phyloP scores from a whole-genome alignment of 371 early-diverging fungal genomes.

The Mortierella sp. region DNA sequence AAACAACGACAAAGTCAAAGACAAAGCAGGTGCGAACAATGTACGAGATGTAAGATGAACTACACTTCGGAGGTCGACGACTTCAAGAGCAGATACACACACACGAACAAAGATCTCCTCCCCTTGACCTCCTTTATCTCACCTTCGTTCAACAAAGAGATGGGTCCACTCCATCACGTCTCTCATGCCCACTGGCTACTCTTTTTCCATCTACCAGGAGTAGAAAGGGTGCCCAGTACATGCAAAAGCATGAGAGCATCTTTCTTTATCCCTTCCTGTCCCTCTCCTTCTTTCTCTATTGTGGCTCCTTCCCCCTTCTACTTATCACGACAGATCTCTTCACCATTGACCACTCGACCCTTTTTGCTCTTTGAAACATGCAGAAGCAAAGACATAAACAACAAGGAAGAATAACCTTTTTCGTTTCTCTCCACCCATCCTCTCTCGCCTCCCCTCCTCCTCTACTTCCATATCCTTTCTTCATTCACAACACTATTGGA shows the following conservation, averaged over 20 bases:
- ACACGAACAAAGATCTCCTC: background rate
- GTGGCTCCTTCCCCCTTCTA: background rate
- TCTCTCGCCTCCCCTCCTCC: background rate
- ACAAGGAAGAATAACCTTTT: background rate
- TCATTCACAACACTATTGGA: too few species aligned
- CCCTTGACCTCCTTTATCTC: background rate
- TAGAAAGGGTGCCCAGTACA: background rate
- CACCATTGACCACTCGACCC: background rate
- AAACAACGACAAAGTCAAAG: background rate
- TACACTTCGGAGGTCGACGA: background rate
- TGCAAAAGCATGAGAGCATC: background rate
- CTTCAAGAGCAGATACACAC: too few species aligned
- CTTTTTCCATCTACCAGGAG: background rate
- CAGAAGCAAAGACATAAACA: background rate
- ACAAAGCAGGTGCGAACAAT: background rate
- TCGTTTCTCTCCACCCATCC: background rate
- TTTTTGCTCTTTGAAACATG: conserved; percentile 2
- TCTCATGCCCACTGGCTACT: background rate
- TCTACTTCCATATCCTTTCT: background rate
- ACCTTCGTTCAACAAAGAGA: background rate
- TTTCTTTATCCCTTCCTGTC: background rate
- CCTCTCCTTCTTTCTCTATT: background rate
- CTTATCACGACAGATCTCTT: background rate
- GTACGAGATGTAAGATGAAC: background rate
- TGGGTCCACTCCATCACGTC: background rate